Evolutionary conservation across 306 rosid genomes (phyloP), one percentile per base, ranked within the genome.

Genomic region (Castanea crenata): DNA sequence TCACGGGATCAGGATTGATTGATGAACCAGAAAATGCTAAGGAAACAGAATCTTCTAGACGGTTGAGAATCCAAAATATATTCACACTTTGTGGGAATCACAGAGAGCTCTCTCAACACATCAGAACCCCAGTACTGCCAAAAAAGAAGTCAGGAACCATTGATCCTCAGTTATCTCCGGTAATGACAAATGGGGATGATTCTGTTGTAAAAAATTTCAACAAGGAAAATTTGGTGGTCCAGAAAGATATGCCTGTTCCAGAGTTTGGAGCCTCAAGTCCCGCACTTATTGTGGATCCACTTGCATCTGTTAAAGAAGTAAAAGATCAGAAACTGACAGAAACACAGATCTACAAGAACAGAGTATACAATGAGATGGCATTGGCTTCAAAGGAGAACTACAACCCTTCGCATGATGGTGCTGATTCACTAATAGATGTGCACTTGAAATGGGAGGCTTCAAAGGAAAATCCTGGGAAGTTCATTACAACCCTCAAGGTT

Each of bases 1-100:
- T 67, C 27, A 55, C 62, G 6, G 87, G 78, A 62, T 74, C 78
- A 14, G 81, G 79, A 55, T 75, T 55, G 34, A 69, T 29, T 71
- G 75, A 71, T 27, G 83, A 74, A 27, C 71, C 78, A 19, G 80
- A 71, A 63, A 16, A 32, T 68, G 27, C 78, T 1, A 88, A 86
- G 77, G 92, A 91, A 15, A 41, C 80, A 0, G 87, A 72, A 4
- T 84, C 88, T 52, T 82, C 80, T 14, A 86, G 94, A 81, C 69
- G 83, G 9, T 25, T 88, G 73, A 88, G 98, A 74, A 93, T 96
- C 55, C 94, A 91, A 55, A 96, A 89, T 51, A 96, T 96, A 79
- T 96, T 96, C 77, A 88, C 99, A 58, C 94, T 96, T 20, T 96
- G 99, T 84, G 99, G 99, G 51, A 93, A 91, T 82, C 88, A 93